Conservation (phyloP, 345 rosid species). For the Hypericum androsaemum region DNA sequence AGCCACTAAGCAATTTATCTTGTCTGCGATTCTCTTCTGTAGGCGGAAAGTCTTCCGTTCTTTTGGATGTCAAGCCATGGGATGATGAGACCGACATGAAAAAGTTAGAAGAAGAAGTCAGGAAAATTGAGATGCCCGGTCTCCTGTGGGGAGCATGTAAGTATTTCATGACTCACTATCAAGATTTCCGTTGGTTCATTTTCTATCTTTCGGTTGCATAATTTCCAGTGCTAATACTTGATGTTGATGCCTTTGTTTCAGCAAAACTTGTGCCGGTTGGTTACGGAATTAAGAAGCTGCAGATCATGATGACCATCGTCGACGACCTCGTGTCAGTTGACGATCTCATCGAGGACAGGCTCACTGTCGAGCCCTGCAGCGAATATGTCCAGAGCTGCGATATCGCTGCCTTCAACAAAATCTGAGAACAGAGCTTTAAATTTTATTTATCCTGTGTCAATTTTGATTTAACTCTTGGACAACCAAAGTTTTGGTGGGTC, state of each 20-base stretch:
- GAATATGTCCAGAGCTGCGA: constrained; percentile 88
- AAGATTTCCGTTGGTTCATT: not conserved
- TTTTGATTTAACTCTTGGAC: not conserved
- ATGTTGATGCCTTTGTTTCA: constrained; percentile 20
- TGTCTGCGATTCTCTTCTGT: not conserved
- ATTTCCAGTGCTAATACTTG: not conserved
- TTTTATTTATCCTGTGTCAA: constrained; percentile 6
- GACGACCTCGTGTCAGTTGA: constrained; percentile 95
- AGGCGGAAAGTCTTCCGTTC: constrained; percentile 94
- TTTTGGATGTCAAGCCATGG: constrained; percentile 92
- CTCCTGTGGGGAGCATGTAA: constrained; percentile 95
- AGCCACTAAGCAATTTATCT: not conserved
- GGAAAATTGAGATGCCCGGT: constrained; percentile 67
- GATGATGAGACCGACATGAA: constrained; percentile 99
- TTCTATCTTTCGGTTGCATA: not conserved
- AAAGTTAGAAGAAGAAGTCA: constrained; percentile 70
- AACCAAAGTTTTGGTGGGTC: too few species aligned
- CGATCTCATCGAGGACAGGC: constrained; percentile 57
- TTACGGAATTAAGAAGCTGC: constrained; percentile 86
- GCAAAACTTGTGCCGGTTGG: constrained; percentile 84
- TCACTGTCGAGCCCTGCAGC: constrained; percentile 62
- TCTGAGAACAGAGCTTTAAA: constrained; percentile 22
- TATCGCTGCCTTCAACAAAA: constrained; percentile 95
- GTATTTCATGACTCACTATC: constrained; percentile 7
- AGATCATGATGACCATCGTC: constrained; percentile 77